A percentile compares a stretch with the other conserved stretches of the same genome.
Evolutionary conservation across 176 grass and related monocot genomes (phyloP).

Genomic region (Oryza longistaminata): DNA sequence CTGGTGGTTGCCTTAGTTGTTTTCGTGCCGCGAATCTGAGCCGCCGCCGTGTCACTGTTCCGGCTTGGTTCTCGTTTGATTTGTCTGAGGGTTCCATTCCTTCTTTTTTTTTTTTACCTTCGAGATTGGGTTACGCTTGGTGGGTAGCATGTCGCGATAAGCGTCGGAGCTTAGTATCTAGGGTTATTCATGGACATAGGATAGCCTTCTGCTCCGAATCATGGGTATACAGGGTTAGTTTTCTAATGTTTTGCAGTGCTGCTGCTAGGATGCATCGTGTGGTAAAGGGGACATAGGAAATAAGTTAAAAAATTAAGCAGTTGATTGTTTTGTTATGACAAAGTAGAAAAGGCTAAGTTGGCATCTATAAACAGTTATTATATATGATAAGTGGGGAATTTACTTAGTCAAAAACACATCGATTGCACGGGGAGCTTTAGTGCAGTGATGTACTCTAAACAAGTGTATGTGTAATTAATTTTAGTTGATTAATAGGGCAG

Average conservation of each 20-base stretch:
- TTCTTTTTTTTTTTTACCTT: background rate
- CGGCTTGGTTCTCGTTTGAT: background rate
- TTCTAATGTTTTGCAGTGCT: background rate
- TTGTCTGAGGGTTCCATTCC: background rate
- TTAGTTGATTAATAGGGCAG: background rate
- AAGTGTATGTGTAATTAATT: background rate
- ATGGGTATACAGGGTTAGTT: conserved; percentile 6
- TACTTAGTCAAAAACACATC: conserved; percentile 15
- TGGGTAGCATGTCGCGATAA: background rate
- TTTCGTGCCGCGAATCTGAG: conserved; percentile 22
- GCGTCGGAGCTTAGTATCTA: background rate
- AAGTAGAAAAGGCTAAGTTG: conserved; percentile 24
- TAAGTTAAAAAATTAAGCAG: background rate
- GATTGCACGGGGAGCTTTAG: background rate
- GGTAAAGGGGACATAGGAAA: background rate
- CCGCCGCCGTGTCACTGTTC: background rate
- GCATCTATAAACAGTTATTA: background rate
- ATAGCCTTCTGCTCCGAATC: background rate
- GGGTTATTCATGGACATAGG: background rate
- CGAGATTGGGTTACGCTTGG: background rate
- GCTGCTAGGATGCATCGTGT: background rate
- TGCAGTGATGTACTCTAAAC: background rate
- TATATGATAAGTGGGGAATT: background rate
- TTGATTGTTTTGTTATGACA: conserved; percentile 10
- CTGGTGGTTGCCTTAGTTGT: too few relatives aligned